phyloP scores from a whole-genome alignment of 805 yeast genomes.

The Soucietia sequanensis region DNA sequence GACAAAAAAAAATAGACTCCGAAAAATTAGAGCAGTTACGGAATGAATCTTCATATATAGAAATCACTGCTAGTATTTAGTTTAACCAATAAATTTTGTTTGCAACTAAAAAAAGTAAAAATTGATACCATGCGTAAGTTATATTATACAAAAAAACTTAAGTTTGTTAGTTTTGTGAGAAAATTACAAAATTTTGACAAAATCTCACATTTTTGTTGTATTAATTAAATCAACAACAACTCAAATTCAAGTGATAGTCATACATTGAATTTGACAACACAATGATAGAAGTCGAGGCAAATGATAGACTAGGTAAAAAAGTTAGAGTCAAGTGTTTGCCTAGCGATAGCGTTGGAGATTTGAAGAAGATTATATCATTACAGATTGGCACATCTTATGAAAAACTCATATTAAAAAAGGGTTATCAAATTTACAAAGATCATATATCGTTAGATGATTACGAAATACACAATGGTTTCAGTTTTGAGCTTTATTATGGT shows the following conservation, averaged over 20 bases:
- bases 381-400: constrained; percentile 78
- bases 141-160: too few species aligned
- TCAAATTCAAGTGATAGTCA: too few species aligned
- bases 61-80: too few species aligned
- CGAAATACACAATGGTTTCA: constrained; percentile 87
- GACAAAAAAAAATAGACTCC: constrained; percentile 1
- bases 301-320: constrained; percentile 76
- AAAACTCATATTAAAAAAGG: constrained; percentile 74
- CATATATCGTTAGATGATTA: constrained; percentile 93
- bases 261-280: too few species aligned
- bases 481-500: constrained; percentile 77
- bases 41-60: too few species aligned
- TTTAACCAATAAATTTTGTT: too few species aligned
- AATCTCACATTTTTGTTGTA: too few species aligned
- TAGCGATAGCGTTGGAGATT: constrained; percentile 84
- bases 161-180: too few species aligned
- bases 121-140: too few species aligned
- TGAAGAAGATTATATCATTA: constrained; percentile 76
- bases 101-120: too few species aligned
- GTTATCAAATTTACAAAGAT: constrained; percentile 80
- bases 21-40: background rate
- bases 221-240: too few species aligned
- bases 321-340: constrained; percentile 84
- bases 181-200: too few species aligned
- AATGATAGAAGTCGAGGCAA: constrained; percentile 44